Conservation (phyloP, 164 flowering plant genomes). For the Tinospora cordifolia region DNA sequence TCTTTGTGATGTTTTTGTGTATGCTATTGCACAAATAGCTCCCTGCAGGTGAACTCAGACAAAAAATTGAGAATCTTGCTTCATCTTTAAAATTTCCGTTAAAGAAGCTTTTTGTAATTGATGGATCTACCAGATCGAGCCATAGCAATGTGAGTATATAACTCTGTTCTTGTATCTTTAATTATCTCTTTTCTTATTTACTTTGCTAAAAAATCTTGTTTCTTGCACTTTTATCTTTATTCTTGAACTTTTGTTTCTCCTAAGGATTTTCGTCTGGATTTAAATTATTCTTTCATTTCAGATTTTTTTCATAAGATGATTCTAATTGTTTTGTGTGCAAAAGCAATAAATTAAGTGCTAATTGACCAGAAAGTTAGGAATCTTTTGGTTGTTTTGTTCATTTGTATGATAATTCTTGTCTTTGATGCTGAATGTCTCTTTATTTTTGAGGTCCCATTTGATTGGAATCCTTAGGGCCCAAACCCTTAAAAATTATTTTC, state of each 20-base stretch:
- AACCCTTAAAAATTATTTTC: no score
- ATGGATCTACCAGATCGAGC: constrained; percentile 99
- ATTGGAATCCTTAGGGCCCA: no score
- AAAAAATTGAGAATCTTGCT: constrained; percentile 80
- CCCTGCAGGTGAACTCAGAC: constrained; percentile 52
- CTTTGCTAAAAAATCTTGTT: no score
- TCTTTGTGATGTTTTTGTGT: not conserved
- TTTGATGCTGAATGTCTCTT: no score
- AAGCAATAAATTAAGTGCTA: no score
- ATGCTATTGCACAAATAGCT: constrained; percentile 7
- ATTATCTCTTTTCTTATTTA: not conserved
- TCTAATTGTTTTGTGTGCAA: not conserved
- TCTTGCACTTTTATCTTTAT: not conserved
- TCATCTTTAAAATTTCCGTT: constrained; percentile 85
- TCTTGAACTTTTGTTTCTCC: not conserved
- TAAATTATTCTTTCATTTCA: not conserved
- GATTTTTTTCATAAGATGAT: not conserved
- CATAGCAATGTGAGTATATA: constrained; percentile 90
- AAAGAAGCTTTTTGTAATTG: constrained; percentile 92
- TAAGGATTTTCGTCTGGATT: not conserved
- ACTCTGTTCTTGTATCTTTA: not conserved
- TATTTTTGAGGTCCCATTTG: no score
- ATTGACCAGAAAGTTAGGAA: no score
- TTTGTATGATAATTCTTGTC: no score
- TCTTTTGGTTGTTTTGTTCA: no score